These are phyloP conservation scores for Dalbergia oliveri DNA, from an alignment of 306 rosid species.

Conservation along the genomic window DNA sequence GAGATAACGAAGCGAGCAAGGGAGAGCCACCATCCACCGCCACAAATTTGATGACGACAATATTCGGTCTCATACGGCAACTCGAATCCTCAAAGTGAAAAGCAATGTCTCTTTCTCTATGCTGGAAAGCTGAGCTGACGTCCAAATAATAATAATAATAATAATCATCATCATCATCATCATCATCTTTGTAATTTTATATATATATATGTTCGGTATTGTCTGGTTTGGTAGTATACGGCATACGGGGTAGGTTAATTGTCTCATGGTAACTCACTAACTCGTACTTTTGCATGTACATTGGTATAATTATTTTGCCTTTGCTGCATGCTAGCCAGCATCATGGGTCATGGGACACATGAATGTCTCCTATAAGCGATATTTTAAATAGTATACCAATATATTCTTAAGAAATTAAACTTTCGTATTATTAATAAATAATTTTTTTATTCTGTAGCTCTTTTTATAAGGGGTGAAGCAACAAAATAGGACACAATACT, in stretches of 20 bases:
- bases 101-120: slow-evolving; percentile 40
- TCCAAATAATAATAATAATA: background rate
- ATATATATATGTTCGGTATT: no score
- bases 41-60: slow-evolving; percentile 35
- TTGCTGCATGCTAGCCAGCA: slow-evolving; percentile 23
- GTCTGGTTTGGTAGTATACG: background rate
- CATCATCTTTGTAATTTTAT: no score
- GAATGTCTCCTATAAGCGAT: background rate
- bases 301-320: background rate
- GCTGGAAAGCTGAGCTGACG: slow-evolving; percentile 44
- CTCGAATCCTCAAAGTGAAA: slow-evolving; percentile 34
- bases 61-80: slow-evolving; percentile 41
- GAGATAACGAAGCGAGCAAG: slow-evolving; percentile 17
- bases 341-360: background rate
- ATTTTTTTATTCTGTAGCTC: no score
- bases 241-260: background rate
- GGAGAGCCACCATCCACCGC: slow-evolving; percentile 42
- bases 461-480: no score
- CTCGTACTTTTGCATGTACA: background rate
- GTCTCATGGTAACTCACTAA: background rate
- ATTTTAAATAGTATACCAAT: background rate
- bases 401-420: no score
- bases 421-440: no score
- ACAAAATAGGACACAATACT: no score
- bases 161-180: background rate